These are phyloP conservation scores for Diaporthe vaccinii DNA, from an alignment of 2,329 filamentous ascomycete species.

Conservation along the genomic window DNA sequence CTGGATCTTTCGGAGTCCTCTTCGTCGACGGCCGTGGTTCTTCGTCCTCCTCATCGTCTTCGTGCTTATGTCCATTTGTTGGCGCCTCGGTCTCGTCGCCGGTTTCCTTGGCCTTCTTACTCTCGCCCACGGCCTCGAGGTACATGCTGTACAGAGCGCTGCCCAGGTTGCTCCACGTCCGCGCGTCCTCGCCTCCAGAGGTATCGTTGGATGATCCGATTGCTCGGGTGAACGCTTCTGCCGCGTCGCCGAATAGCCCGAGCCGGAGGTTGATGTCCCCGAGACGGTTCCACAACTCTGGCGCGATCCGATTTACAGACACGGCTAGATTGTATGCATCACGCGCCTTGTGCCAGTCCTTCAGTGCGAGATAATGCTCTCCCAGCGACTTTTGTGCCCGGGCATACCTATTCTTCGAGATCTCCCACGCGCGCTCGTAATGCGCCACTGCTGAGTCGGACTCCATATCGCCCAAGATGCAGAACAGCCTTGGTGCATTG, in stretches of 20 bases:
- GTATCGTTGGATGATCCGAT: constrained; percentile 73
- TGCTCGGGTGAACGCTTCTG: constrained; percentile 84
- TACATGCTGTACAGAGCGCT: constrained; percentile 82
- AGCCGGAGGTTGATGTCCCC: constrained; percentile 90
- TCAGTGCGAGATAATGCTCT: constrained; percentile 77
- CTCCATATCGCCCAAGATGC: constrained; percentile 93
- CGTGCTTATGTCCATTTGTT: constrained; percentile 37
- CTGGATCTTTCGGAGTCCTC: constrained; percentile 59
- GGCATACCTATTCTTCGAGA: constrained; percentile 84
- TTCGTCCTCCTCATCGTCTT: constrained; percentile 50
- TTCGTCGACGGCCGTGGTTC: constrained; percentile 22
- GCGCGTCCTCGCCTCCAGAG: constrained; percentile 87
- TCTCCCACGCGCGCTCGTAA: constrained; percentile 89
- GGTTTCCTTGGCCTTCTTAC: constrained; percentile 47
- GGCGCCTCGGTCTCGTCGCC: constrained; percentile 42
- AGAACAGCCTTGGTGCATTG: constrained; percentile 90
- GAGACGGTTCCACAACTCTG: constrained; percentile 88
- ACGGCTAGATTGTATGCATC: constrained; percentile 85
- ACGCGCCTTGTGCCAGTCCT: constrained; percentile 77
- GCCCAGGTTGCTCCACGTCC: constrained; percentile 95
- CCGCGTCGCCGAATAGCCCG: constrained; percentile 81
- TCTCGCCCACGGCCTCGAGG: constrained; percentile 62
- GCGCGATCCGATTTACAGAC: constrained; percentile 82
- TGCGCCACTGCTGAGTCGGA: constrained; percentile 71
- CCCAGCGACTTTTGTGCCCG: constrained; percentile 90